Percentiles rank a stretch among this genome's conserved stretches.
Conservation (phyloP, 2,329 filamentous ascomycete genomes). For the Dryadomyces quercus-mongolicae region DNA sequence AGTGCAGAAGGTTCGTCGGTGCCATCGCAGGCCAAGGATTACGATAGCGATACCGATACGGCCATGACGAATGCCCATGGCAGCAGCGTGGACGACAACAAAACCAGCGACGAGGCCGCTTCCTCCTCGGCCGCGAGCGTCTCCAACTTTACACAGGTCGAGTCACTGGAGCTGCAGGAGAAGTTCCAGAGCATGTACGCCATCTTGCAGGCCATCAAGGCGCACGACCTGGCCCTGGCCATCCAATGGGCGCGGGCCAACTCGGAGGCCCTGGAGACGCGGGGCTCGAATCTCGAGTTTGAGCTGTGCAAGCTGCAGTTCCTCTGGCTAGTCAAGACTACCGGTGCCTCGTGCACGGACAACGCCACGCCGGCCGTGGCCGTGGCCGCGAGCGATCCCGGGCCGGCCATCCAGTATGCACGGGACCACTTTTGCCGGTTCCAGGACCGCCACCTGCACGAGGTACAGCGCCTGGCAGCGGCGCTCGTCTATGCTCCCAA, state of each 20-base stretch:
- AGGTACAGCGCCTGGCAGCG: conserved; percentile 70
- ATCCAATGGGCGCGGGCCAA: conserved; percentile 77
- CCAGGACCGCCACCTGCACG: conserved; percentile 58
- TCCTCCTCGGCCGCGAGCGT: conserved; percentile 8
- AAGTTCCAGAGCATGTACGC: conserved; percentile 85
- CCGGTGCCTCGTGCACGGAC: conserved; percentile 35
- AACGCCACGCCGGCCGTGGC: too few species aligned
- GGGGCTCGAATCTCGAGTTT: conserved; percentile 89
- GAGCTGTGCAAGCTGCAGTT: conserved; percentile 86
- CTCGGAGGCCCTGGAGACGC: conserved; percentile 56
- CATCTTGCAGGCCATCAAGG: conserved; percentile 68
- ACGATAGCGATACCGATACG: conserved; percentile 19
- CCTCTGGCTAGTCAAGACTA: conserved; percentile 66
- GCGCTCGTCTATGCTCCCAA: conserved; percentile 73
- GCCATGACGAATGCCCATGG: conserved; percentile 17
- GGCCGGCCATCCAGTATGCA: conserved; percentile 61
- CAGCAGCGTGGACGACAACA: conserved; percentile 18
- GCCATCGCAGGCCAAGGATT: background rate
- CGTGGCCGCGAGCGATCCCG: conserved; percentile 6
- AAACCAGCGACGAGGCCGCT: conserved; percentile 13
- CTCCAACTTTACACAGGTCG: conserved; percentile 32
- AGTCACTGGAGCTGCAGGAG: conserved; percentile 58
- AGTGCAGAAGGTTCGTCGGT: conserved; percentile 11
- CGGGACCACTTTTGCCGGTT: conserved; percentile 63
- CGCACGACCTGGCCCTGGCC: conserved; percentile 65